phyloP scores from a whole-genome alignment of 768 basidiomycete genomes.

The Russula ochroleuca region DNA sequence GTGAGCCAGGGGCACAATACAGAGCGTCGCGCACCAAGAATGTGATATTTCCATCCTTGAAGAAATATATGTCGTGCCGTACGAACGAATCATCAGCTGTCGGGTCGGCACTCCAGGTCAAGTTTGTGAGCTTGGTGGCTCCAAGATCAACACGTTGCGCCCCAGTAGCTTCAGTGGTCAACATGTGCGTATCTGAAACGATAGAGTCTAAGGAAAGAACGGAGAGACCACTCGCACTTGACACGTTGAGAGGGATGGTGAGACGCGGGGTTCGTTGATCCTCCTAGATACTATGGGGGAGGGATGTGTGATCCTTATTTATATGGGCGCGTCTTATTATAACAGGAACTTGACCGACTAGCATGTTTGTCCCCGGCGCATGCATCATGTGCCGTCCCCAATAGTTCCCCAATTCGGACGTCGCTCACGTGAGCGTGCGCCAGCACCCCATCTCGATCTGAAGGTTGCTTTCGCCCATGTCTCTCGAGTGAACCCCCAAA shows the following conservation, averaged over 20 bases:
- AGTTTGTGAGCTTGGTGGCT: not conserved
- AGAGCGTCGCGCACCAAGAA: slow-evolving; percentile 10
- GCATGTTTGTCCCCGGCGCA: too few species aligned
- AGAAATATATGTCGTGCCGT: slow-evolving; percentile 12
- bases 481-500: not conserved
- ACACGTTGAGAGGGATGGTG: not conserved
- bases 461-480: too few species aligned
- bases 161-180: not conserved
- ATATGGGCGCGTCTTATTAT: too few species aligned
- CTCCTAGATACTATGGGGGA: not conserved
- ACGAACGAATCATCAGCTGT: slow-evolving; percentile 1
- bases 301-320: too few species aligned
- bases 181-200: not conserved
- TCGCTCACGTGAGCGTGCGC: too few species aligned
- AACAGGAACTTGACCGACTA: too few species aligned
- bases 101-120: not conserved
- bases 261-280: not conserved
- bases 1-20: not conserved
- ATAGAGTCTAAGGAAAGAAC: slow-evolving; percentile 10
- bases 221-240: slow-evolving; percentile 3
- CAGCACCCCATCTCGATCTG: too few species aligned
- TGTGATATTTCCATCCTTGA: slow-evolving; percentile 24
- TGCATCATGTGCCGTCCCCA: too few species aligned
- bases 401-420: too few species aligned
- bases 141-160: not conserved